Evolutionary conservation across 345 rosid species (phyloP).

Genomic region (Salix koriyanagi): DNA sequence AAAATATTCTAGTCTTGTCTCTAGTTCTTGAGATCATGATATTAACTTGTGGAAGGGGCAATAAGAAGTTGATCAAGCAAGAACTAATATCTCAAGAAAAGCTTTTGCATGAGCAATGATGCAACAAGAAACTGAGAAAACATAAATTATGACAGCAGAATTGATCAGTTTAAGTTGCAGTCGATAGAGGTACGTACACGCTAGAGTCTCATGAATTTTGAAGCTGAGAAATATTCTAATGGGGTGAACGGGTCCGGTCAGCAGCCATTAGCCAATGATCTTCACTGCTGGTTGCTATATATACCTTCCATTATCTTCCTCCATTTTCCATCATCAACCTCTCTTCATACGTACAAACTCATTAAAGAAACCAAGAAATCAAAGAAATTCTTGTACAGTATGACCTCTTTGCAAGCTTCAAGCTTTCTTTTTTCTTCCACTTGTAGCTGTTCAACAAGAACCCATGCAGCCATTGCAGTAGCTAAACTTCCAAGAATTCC

Average conservation of each 20-base stretch:
- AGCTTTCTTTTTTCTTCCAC: constrained; percentile 28
- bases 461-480: constrained; percentile 35
- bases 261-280: not conserved
- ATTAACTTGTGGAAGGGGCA: too few relatives aligned
- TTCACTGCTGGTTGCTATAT: not conserved
- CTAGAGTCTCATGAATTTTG: not conserved
- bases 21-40: too few relatives aligned
- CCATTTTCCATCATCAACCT: not conserved
- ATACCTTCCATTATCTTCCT: not conserved
- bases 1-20: too few relatives aligned
- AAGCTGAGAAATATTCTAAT: not conserved
- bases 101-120: too few relatives aligned
- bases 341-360: not conserved
- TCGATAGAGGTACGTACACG: not conserved
- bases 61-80: too few relatives aligned
- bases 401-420: constrained; percentile 49
- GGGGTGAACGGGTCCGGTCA: not conserved
- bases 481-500: constrained; percentile 39
- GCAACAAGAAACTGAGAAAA: not conserved
- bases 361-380: not conserved
- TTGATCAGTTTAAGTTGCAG: not conserved
- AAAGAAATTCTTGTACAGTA: not conserved
- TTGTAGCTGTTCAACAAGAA: constrained; percentile 3
- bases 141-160: not conserved
- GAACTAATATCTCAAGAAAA: too few relatives aligned